A percentile compares a stretch with the other conserved stretches of the same genome.
Conservation (phyloP, 225 moss, liverwort and hornwort species). For the Pleurozium schreberi region DNA sequence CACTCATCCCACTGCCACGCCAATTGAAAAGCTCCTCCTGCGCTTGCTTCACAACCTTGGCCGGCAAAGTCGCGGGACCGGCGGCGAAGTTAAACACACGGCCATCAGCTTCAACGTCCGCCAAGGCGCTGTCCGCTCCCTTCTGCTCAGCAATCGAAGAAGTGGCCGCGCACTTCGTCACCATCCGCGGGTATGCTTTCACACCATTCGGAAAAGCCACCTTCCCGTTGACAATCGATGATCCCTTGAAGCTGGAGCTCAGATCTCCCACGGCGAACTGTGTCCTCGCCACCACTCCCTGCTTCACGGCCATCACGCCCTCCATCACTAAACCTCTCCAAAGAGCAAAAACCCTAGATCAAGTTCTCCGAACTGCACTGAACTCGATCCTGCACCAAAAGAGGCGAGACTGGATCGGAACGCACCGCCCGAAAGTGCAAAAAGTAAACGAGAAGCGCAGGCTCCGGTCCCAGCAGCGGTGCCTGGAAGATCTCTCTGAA, state of each 20-base stretch:
- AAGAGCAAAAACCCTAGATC: background rate
- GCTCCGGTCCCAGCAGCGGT: background rate
- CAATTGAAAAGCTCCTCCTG: conserved; percentile 91
- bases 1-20: conserved; percentile 87
- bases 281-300: conserved; percentile 4
- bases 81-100: conserved; percentile 95
- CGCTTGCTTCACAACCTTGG: conserved; percentile 80
- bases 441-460: background rate
- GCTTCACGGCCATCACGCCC: conserved; percentile 26
- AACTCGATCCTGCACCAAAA: background rate
- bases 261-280: conserved; percentile 5
- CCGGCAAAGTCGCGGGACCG: conserved; percentile 86
- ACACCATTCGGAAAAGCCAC: background rate
- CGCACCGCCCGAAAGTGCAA: background rate
- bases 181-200: conserved; percentile 3
- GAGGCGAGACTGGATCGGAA: background rate
- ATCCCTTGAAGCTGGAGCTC: conserved; percentile 22
- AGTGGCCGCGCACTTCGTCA: conserved; percentile 37
- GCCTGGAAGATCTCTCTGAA: background rate
- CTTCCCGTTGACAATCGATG: background rate
- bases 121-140: conserved; percentile 18
- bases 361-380: background rate
- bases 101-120: conserved; percentile 35
- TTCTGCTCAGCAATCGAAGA: conserved; percentile 43
- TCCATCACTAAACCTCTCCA: conserved; percentile 11